These are phyloP conservation scores for Solanum pinnatisectum DNA, from an alignment of 257 asterid species.

Conservation along the genomic window DNA sequence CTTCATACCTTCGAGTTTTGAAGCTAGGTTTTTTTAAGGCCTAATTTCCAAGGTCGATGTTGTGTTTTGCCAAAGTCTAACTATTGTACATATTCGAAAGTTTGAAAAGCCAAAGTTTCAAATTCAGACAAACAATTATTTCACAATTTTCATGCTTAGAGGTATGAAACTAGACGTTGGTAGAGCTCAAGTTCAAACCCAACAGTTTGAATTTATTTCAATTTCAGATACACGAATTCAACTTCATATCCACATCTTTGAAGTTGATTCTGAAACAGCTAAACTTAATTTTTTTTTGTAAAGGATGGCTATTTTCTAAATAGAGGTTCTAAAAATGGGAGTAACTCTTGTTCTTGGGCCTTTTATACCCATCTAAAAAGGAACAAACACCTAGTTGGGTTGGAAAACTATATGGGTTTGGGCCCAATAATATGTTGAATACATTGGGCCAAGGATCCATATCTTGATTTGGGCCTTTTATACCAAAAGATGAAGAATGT, in stretches of 20 bases:
- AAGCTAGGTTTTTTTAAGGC: too few species aligned
- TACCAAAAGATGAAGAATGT: not conserved
- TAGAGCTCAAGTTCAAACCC: not conserved
- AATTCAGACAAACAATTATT: not conserved
- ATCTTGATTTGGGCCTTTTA: not conserved
- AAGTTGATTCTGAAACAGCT: not conserved
- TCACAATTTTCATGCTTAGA: not conserved
- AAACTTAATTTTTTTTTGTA: not conserved
- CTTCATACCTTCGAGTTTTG: too few species aligned
- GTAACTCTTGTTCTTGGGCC: not conserved
- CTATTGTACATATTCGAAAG: not conserved
- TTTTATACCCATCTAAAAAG: not conserved
- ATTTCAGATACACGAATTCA: not conserved
- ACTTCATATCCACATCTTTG: not conserved
- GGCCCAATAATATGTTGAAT: not conserved
- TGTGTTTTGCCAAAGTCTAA: not conserved
- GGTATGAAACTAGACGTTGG: not conserved
- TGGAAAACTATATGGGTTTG: not conserved
- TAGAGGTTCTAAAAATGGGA: not conserved
- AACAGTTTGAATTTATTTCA: not conserved
- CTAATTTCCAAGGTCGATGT: too few species aligned
- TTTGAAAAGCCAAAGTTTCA: not conserved
- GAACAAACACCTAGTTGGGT: not conserved
- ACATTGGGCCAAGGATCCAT: not conserved
- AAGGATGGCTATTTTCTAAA: not conserved